Base-by-base conservation (phyloP, 306 rosid genomes). In the Echinosophora koreensis region DNA sequence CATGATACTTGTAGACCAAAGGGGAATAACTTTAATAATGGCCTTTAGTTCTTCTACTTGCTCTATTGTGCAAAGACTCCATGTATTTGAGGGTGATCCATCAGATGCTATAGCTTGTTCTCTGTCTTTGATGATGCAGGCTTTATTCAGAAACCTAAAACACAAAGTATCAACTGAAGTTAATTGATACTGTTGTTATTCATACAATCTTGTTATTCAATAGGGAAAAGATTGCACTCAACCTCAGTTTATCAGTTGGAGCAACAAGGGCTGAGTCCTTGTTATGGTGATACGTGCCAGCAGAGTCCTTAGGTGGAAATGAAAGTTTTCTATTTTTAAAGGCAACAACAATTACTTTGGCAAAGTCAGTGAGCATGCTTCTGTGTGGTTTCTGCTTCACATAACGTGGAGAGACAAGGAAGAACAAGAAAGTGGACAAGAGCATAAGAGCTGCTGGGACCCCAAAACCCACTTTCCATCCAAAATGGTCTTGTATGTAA, bases 391-490 rank as follows among this genome's bases (percentile, higher is more conserved):
- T 85, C 16, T 70, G 80, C 76, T 86, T 91, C 17, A 91, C 82
- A 65, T 89, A 91, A 5, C 82, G 49, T 30, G 90, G 67, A 38
- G 88, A 86, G 8, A 88, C 88, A 17, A 84, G 61, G 57, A 88
- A 80, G 83, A 91, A 86, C 12, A 77, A 60, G 59, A 82, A 1
- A 8, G 84, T 69, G 8, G 92, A 85, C 2, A 86, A 1, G 56
- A 88, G 15, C 97, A 89, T 89, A 5, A 89, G 87, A 51, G 77
- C 55, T 10, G 83, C 91, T n/a, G 92, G 94, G 35, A 91, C 81
- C 1, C 90, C 94, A 66, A 89, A 91, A 10, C 97, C 94, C 37
- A 91, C n/a, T 82, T 44, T 82, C 97, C 97, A 91, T 5, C 94
- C 89, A 1, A 71, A 62, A 30, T 84, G 84, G 35, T 89, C 92